Conservation (phyloP, 352 stramenopile species). For the Globisporangium nunn region DNA sequence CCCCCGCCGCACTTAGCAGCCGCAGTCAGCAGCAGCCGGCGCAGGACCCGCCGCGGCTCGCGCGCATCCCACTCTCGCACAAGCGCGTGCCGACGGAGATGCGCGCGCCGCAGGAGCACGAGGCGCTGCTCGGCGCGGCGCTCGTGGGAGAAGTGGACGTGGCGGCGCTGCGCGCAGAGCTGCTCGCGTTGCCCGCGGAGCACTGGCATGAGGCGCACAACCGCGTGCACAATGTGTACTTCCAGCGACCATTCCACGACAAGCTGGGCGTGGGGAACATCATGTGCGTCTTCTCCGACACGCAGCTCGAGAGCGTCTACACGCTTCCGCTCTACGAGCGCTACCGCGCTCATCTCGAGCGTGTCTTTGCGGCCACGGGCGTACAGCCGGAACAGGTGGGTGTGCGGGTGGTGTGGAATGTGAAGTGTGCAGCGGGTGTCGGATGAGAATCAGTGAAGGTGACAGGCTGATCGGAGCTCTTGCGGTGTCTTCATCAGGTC, state of each 20-base stretch:
- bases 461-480: neutral
- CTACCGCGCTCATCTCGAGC: conserved; percentile 35
- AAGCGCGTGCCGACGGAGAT: conserved; percentile 51
- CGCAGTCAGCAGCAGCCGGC: conserved; percentile 21
- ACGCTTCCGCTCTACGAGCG: conserved; percentile 85
- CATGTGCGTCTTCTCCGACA: conserved; percentile 94
- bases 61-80: conserved; percentile 39
- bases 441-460: neutral
- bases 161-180: conserved; percentile 22
- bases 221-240: conserved; percentile 69
- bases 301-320: conserved; percentile 91
- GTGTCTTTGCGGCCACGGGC: conserved; percentile 70
- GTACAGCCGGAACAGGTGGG: conserved; percentile 25
- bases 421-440: neutral
- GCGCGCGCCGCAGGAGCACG: conserved; percentile 32
- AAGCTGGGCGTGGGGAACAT: conserved; percentile 94
- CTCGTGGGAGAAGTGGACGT: conserved; percentile 37
- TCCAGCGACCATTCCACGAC: conserved; percentile 92
- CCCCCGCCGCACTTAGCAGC: conserved; percentile 18
- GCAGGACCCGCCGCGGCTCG: conserved; percentile 24
- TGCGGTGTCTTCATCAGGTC: conserved; percentile 24
- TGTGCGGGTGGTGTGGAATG: neutral
- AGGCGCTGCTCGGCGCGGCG: conserved; percentile 28
- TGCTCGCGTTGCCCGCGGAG: conserved; percentile 24
- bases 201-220: conserved; percentile 45